Conservation (phyloP, 257 asterid species). For the Jacaranda copaia region DNA sequence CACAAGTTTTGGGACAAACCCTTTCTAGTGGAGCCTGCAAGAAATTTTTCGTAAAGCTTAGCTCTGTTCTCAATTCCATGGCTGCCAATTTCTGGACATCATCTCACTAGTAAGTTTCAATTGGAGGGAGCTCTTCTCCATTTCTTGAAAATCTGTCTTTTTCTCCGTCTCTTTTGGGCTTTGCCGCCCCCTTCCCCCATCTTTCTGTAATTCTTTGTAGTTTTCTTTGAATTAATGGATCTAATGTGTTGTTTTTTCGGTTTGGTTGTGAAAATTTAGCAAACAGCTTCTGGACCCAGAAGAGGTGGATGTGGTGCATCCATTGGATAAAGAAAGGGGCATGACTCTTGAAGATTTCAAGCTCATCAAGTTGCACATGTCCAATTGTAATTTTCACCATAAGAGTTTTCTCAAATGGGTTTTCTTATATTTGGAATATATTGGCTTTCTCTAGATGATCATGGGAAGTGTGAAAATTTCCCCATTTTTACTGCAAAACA, state of each 20-base stretch:
- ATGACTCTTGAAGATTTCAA: conserved; percentile 85
- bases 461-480: background rate
- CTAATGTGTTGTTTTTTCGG: background rate
- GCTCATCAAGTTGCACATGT: conserved; percentile 87
- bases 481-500: background rate
- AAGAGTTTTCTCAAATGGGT: background rate
- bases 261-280: conserved; percentile 44
- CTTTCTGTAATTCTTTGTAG: background rate
- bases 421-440: background rate
- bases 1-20: too few species aligned
- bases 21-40: too few species aligned
- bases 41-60: too few species aligned
- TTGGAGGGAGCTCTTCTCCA: background rate
- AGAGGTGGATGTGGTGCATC: conserved; percentile 82
- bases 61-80: conserved; percentile 47
- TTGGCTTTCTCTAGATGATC: conserved; percentile 12
- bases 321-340: conserved; percentile 81
- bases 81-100: conserved; percentile 99
- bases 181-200: background rate
- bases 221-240: conserved; percentile 12
- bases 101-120: conserved; percentile 71
- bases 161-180: background rate
- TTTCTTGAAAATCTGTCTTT: background rate
- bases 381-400: conserved; percentile 59
- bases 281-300: conserved; percentile 85